Base-by-base conservation (phyloP, 2,329 filamentous ascomycete species). In the Graphiopsis chlorocephala region DNA sequence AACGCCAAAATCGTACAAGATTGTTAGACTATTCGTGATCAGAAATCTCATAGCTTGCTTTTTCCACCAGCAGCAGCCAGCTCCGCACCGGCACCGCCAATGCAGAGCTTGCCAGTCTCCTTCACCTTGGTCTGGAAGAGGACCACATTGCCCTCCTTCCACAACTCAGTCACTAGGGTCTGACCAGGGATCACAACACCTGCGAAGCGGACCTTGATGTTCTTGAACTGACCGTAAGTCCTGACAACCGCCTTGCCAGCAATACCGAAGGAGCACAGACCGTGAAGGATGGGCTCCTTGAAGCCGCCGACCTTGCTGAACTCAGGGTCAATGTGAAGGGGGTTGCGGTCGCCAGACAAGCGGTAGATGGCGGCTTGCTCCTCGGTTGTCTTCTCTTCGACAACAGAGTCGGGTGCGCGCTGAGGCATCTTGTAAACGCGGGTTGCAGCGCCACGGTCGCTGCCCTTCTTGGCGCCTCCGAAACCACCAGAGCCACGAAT, bases 261-360 rank as follows among this genome's bases (percentile, higher is more conserved):
- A 70, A 98, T 87, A 71, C 95, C 95, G 74, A 99, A 94, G 76
- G 89, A 95, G 85, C 93, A 97, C 42, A 99, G 87, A n/a, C 95
- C 95, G 82, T 99, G 95, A 62, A 99, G 84, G 76, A 99, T 99
- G 14, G 95, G 95, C 29, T 83, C 87, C 81, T 95, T 90, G 87
- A 99, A 99, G 66, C 95, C 95, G 66, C 94, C 95, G 72, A 96
- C 89, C 82, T 95, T 95, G 81, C 92, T 92, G 79, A 99, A 98
- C 58, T 88, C 86, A 1, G 95, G 95, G 78, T 99, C 95, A 68
- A 99, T 90, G 82, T 99, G 95, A 1, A 99, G 88, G 15, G 95
- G 95, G 83, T 99, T 98, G 76, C 94, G 90, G 80, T 99, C 95
- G 58, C 95, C 95, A 72, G 91, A 95, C 62, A 99, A 83, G 45